Base-by-base conservation (phyloP, 2,329 filamentous ascomycete species). In the Remersonia thermophila region DNA sequence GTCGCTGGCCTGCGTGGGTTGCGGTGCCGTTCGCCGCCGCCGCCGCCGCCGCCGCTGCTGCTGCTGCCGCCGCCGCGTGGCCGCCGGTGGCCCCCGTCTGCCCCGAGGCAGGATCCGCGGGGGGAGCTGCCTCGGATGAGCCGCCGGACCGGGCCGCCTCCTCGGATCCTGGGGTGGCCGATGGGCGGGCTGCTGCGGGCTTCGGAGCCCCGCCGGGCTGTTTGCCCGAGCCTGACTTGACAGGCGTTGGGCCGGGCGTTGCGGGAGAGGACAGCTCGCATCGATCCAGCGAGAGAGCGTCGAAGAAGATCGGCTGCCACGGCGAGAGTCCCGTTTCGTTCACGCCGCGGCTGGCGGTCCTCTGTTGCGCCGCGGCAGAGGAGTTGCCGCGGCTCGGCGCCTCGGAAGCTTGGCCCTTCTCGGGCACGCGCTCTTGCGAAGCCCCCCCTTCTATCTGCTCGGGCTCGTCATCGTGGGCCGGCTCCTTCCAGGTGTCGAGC, bases 401-500 rank as follows among this genome's bases (percentile, higher is more conserved):
- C 18, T 50, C 40, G 11, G 27, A 32, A 5, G 27, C 33, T 30
- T 50, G 36, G 11, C 45, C 32, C 6, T 40, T 31, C 29, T 59
- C 54, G n/a, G 56, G 52, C 3, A 51, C 46, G 18, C 49, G 49
- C 37, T 63, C 42, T 13, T 44, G 34, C 11, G 27, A n/a, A 0
- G 39, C 27, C 0, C 30, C 39, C 17, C n/a, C n/a, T n/a, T 47
- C 36, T 26, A 41, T 53, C 40, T 45, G 54, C 35, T 51, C 52
- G 9, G 63, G 59, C 23, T 73, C 65, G 13, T 75, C 72, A 12
- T 81, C 75, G n/a, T 78, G 72, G 37, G 73, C 44, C 5, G 42
- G 79, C 37, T 93, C 83, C 53, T 89, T 85, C 63, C 83, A 84
- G 38, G 89, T 87, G 55, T 98, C 86, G 50, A 96, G 75, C 77